A percentile compares a stretch with the other conserved stretches of the same genome.
These are phyloP conservation scores for Dissophora ornata DNA, from an alignment of 192 early-diverging fungal species.

Conservation along the genomic window DNA sequence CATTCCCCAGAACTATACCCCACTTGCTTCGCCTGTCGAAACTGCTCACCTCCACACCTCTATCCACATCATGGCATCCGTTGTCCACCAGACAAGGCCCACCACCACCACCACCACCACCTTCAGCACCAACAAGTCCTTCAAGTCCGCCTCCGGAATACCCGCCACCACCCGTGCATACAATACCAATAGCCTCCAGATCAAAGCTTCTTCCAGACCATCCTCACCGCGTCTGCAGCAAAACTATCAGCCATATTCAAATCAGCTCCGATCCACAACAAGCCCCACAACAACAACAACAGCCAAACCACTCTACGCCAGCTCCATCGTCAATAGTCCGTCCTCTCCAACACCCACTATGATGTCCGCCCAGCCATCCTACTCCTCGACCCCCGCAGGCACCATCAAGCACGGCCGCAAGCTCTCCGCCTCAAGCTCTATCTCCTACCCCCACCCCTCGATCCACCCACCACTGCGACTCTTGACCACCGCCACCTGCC, in stretches of 20 bases:
- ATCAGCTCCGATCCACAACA: constrained; percentile 3
- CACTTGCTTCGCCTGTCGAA: too few species aligned
- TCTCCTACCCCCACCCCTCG: constrained; percentile 34
- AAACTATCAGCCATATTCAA: not conserved
- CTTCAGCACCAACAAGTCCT: not conserved
- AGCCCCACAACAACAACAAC: constrained; percentile 6
- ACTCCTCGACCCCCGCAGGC: not conserved
- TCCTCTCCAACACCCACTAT: not conserved
- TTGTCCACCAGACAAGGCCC: too few species aligned
- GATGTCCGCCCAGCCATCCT: constrained; percentile 1
- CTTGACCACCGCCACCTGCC: constrained; percentile 45
- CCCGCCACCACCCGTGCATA: not conserved
- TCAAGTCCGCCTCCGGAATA: not conserved
- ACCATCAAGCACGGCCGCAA: constrained; percentile 1
- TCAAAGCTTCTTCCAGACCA: constrained; percentile 7
- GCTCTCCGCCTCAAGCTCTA: constrained; percentile 9
- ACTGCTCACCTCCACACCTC: too few species aligned
- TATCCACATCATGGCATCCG: too few species aligned
- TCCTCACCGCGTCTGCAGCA: constrained; percentile 15
- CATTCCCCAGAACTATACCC: too few species aligned
- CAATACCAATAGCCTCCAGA: not conserved
- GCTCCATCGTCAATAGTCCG: not conserved
- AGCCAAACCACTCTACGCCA: not conserved
- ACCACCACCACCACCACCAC: not conserved
- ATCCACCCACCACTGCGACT: constrained; percentile 41